These are phyloP conservation scores for Pseudogymnoascus verrucosus DNA, from an alignment of 2,329 filamentous ascomycete species.

Conservation along the genomic window DNA sequence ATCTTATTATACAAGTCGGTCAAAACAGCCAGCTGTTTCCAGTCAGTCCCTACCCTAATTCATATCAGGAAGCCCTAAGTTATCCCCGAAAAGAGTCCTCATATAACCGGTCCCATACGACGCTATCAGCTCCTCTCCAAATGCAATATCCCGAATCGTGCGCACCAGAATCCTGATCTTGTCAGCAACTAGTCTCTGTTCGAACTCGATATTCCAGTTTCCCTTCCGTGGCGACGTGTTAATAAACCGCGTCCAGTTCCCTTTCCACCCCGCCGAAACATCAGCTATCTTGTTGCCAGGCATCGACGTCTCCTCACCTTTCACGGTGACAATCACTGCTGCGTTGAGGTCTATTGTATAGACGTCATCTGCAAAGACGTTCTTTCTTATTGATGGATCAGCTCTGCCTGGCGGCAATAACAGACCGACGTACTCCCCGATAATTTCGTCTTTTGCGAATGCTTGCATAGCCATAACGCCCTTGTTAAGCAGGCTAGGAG, in stretches of 20 bases:
- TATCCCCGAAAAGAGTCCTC: not conserved
- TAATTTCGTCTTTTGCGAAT: not conserved
- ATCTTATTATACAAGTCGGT: not conserved
- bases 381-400: not conserved
- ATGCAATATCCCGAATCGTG: not conserved
- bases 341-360: conserved; percentile 2
- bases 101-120: not conserved
- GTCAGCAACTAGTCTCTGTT: not conserved
- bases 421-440: not conserved
- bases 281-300: not conserved
- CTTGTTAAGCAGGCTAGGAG: not conserved
- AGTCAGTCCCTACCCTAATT: too few species aligned
- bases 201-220: not conserved
- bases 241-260: conserved; percentile 1
- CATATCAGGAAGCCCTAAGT: not conserved
- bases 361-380: not conserved
- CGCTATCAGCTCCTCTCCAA: not conserved
- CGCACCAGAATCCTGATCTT: not conserved
- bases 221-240: not conserved
- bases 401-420: not conserved
- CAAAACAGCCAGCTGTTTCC: not conserved
- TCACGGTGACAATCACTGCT: not conserved
- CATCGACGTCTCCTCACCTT: not conserved
- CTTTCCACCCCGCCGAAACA: not conserved
- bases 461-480: not conserved